A percentile compares a stretch with the other conserved stretches of the same genome.
Conservation (phyloP, 2,329 filamentous ascomycete genomes). For the Alternaria hordeiaustralica region DNA sequence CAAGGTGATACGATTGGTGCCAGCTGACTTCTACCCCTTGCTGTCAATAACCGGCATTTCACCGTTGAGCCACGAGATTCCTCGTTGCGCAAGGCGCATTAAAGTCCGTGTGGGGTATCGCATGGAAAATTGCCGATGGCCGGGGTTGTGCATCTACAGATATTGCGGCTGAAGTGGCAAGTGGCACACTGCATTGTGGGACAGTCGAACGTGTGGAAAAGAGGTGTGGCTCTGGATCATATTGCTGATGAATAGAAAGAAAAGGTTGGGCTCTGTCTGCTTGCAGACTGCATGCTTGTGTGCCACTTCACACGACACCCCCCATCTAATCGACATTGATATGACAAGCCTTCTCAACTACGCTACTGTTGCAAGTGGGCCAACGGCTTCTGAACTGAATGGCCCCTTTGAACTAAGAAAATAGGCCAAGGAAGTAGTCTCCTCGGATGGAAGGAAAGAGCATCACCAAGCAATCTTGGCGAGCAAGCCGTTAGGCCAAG, state of each 20-base stretch:
- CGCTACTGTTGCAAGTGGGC: not conserved
- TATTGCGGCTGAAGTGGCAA: slow-evolving; percentile 16
- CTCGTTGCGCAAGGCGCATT: slow-evolving; percentile 3
- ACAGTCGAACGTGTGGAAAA: not conserved
- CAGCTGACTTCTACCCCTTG: not conserved
- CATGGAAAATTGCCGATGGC: slow-evolving; percentile 1
- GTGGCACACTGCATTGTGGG: slow-evolving; percentile 7
- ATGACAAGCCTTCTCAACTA: not conserved
- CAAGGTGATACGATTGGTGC: slow-evolving; percentile 9
- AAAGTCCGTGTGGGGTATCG: slow-evolving; percentile 16
- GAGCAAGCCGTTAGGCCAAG: slow-evolving; percentile 63
- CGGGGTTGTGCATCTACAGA: slow-evolving; percentile 2
- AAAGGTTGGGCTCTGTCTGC: not conserved
- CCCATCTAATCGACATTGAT: not conserved
- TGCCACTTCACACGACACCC: not conserved
- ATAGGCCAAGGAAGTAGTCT: not conserved
- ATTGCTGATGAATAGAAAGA: slow-evolving; percentile 32
- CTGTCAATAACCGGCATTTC: slow-evolving; percentile 17
- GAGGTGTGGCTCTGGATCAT: slow-evolving; percentile 13
- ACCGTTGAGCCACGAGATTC: slow-evolving; percentile 4
- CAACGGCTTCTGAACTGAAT: not conserved
- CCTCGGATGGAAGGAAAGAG: not conserved
- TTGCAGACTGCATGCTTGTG: not conserved
- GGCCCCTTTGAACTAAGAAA: not conserved
- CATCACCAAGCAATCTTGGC: slow-evolving; percentile 69